These are phyloP conservation scores for Paramecium biaurelia DNA, from an alignment of 73 alveolate species.

Conservation along the genomic window DNA sequence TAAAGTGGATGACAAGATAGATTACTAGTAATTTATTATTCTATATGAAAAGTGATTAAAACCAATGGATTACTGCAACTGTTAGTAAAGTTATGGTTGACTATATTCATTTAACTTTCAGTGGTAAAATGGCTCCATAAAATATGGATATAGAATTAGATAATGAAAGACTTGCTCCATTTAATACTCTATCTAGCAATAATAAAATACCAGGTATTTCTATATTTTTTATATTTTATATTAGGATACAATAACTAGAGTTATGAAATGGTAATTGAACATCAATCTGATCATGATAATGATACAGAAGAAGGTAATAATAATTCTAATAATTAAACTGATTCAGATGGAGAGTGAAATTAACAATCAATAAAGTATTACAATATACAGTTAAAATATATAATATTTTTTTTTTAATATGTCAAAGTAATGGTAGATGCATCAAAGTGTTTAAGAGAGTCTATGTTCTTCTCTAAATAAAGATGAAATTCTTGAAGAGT, in stretches of 20 bases:
- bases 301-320: constrained; percentile 46
- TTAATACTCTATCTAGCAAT: not conserved
- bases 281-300: constrained; percentile 37
- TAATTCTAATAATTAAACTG: constrained; percentile 22
- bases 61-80: constrained; percentile 24
- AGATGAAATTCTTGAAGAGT: constrained; percentile 26
- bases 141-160: constrained; percentile 38
- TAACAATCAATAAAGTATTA: not conserved
- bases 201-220: not conserved
- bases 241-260: not conserved
- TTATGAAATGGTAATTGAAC: not conserved
- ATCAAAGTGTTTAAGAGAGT: not conserved
- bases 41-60: not conserved
- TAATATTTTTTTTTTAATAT: not conserved
- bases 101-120: not conserved
- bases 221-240: not conserved
- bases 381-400: not conserved
- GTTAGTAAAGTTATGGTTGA: constrained; percentile 22
- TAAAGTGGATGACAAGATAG: constrained; percentile 36
- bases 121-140: not conserved
- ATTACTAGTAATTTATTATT: not conserved
- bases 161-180: constrained; percentile 1
- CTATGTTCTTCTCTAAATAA: not conserved
- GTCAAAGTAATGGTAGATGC: not conserved
- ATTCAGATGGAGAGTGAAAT: constrained; percentile 34